These are phyloP conservation scores for Pseudoturritis turrita DNA, from an alignment of 345 rosid genomes.

Conservation along the genomic window DNA sequence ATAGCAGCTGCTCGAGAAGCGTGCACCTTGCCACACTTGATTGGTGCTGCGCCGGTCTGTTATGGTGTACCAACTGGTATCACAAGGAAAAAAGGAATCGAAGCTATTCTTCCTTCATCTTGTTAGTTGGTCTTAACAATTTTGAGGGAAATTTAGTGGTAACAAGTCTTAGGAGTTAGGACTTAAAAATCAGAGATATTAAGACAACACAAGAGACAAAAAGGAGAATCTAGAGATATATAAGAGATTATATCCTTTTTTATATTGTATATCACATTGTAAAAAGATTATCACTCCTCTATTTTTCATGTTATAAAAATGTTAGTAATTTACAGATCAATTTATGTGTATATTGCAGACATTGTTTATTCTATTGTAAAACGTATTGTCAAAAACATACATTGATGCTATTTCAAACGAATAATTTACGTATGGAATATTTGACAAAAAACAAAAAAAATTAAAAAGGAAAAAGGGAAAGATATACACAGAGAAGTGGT, in stretches of 20 bases:
- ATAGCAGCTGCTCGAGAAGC: slow-evolving; percentile 73
- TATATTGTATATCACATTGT: background rate
- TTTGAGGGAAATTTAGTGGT: background rate
- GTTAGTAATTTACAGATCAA: background rate
- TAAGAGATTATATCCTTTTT: background rate
- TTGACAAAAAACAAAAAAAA: background rate
- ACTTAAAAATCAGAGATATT: background rate
- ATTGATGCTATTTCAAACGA: background rate
- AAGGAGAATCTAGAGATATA: background rate
- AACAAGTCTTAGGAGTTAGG: background rate
- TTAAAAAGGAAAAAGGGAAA: background rate
- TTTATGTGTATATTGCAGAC: background rate
- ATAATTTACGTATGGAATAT: background rate
- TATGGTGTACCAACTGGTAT: slow-evolving; percentile 93
- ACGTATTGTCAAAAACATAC: background rate
- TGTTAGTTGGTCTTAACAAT: background rate
- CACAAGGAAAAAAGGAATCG: slow-evolving; percentile 41
- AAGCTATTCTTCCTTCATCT: slow-evolving; percentile 13
- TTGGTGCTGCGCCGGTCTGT: slow-evolving; percentile 94
- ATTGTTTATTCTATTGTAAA: background rate
- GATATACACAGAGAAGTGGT: background rate
- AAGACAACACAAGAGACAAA: background rate
- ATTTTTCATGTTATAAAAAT: background rate
- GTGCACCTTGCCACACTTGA: slow-evolving; percentile 63
- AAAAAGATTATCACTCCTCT: background rate